Evolutionary conservation across 2,329 filamentous ascomycete genomes (phyloP), one percentile per base, ranked within the genome.

Genomic region (Xylaria multiplex): DNA sequence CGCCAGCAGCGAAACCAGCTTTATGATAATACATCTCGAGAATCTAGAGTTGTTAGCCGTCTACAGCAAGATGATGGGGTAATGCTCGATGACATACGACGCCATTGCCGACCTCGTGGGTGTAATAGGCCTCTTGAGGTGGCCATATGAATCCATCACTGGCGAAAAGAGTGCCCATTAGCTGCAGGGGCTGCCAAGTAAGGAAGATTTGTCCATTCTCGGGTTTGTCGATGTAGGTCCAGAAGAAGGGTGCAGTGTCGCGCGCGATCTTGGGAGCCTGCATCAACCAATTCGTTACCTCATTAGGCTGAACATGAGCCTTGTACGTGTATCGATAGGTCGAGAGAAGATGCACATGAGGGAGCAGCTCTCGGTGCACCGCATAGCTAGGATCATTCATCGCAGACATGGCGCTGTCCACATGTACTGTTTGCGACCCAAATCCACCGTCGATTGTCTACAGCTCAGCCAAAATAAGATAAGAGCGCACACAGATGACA

Each of bases 121-220:
- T 89, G 72, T 90, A 95, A 49, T 88, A 87, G 59, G 90, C 85
- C 80, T 99, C 95, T 6, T 88, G 86, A 71, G 93, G 91, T 16
- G 90, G 90, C 94, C 94, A 99, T 19, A 97, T 85, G 77, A 94
- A 96, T 53, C 96, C 96, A 81, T 99, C 95, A 42, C 91, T 97
- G 8, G 95, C 90, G 76, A 94, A 97, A 73, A 89, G 90, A 1
- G 86, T 89, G 3, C 87, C 88, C 62, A 92, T 79, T 64, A 90
- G 87, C 73, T 90, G 86, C 59, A 91, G 83, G 2, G 95, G 91
- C 78, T 97, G 93, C 95, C 95, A 98, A 59, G 91, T 91, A 69
- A 98, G 84, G 76, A 96, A 87, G 50, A 97, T 86, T 8, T 90
- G 91, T 62, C 93, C 93, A 79, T 97, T 93, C 59, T 85, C 85